Evolutionary conservation across 371 early-diverging fungal species (phyloP), one percentile per base, ranked within the genome.

Genomic region (Parasitella parasitica): DNA sequence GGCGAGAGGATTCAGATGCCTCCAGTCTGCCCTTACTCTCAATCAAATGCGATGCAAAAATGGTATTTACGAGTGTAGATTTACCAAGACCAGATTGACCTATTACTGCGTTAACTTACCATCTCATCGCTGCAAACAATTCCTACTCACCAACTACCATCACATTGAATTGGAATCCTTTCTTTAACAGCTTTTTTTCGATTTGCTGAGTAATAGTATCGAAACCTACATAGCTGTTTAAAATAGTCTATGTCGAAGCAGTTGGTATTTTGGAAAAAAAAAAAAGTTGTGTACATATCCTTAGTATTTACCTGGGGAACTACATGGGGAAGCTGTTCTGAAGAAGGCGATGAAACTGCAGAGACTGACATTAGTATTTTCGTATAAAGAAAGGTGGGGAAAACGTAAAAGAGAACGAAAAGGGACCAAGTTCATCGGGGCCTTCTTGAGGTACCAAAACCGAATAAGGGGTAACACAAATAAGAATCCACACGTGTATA

Each of bases 51-150:
- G 90, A 84, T 39, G 93, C 87, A 72, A 93, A 94, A 60, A 91
- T 84, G 64, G 99, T 97, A 87, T 98, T 98, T 73, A 99, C 89
- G 56, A 99, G 85, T 26, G 99, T 99, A 13, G 98, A 95, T 80
- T 99, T 97, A 63, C 99, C 99, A 55, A 99, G 85, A 26, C 99
- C 99, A 57, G 95, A 91, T 88, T 98, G 96, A 59, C 98, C 95
- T 89, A 41, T 26, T 20, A 16, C 30, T 16, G 16, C 27, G 32
- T 34, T 34, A 57, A 18, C 48, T 46, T 6, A 4, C 6, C 24
- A 20, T 24, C 9, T 59, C 16, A 20, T 16, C 50, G 24, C 7
- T 20, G 1, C 35, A 1, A 53, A 6, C 11, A 11, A 28, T 7
- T 1, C 9, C 7, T 50, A 49, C 32, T 59, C 78, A 89, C 96